A percentile compares a stretch with the other conserved stretches of the same genome.
phyloP scores from a whole-genome alignment of 768 basidiomycete species.

The Trametes villosa region DNA sequence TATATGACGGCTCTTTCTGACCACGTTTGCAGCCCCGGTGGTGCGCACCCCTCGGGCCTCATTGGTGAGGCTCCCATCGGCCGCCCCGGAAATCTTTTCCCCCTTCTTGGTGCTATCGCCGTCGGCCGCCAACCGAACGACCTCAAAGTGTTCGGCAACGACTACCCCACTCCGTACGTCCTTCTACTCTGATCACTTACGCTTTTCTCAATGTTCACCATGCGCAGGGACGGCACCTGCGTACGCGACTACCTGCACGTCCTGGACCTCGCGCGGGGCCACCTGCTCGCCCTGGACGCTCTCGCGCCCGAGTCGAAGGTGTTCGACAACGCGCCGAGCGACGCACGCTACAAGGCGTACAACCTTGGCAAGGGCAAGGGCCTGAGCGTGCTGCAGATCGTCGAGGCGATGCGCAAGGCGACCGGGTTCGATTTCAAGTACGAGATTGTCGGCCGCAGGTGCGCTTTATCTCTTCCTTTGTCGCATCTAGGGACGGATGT shows the following conservation, averaged over 20 bases:
- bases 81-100: conserved; percentile 92
- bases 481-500: not conserved
- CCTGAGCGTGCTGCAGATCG: conserved; percentile 90
- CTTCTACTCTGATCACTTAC: not conserved
- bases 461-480: conserved; percentile 33
- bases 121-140: conserved; percentile 74
- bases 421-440: conserved; percentile 88
- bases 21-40: conserved; percentile 72
- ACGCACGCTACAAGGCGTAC: conserved; percentile 86
- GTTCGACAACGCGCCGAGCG: conserved; percentile 58
- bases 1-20: conserved; percentile 2
- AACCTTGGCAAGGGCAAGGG: conserved; percentile 95
- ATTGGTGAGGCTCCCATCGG: conserved; percentile 98
- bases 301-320: conserved; percentile 62
- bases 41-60: conserved; percentile 93
- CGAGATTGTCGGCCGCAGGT: conserved; percentile 91
- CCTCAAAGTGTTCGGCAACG: conserved; percentile 87
- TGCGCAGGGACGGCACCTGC: conserved; percentile 83
- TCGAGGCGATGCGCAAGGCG: conserved; percentile 92
- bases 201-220: not conserved
- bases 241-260: conserved; percentile 96
- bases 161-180: conserved; percentile 90
- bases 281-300: conserved; percentile 88
- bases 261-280: conserved; percentile 93
- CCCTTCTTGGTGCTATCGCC: conserved; percentile 93